A percentile compares a stretch with the other conserved stretches of the same genome.
phyloP scores from a whole-genome alignment of 2,329 filamentous ascomycete genomes.

The Thielaviopsis populi region DNA sequence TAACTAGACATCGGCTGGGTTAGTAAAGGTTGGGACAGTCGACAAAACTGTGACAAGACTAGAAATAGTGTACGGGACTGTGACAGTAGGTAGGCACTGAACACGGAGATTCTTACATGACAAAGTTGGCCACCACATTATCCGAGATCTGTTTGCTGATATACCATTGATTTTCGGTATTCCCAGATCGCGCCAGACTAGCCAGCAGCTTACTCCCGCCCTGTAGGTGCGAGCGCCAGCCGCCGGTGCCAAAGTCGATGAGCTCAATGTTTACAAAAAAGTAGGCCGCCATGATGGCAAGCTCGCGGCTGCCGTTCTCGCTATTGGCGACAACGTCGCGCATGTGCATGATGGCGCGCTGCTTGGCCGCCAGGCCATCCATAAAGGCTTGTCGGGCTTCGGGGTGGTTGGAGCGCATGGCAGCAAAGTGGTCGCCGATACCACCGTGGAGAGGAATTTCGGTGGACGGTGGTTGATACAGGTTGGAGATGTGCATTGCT shows the following conservation, averaged over 20 bases:
- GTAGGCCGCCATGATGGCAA: conserved; percentile 33
- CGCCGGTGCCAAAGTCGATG: conserved; percentile 32
- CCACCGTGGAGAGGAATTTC: conserved; percentile 24
- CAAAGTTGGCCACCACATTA: conserved; percentile 34
- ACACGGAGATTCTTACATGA: conserved; percentile 26
- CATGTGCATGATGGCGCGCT: conserved; percentile 32
- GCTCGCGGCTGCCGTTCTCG: conserved; percentile 30
- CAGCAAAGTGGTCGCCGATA: conserved; percentile 26
- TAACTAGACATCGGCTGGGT: conserved; percentile 23
- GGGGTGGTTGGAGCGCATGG: conserved; percentile 27
- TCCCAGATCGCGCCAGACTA: conserved; percentile 23
- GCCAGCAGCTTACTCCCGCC: conserved; percentile 31
- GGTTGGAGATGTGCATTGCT: conserved; percentile 35
- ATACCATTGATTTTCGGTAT: conserved; percentile 19
- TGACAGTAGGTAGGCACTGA: background rate
- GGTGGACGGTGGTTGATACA: conserved; percentile 25
- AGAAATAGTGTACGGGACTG: background rate
- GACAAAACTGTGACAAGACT: background rate
- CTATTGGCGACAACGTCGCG: conserved; percentile 27
- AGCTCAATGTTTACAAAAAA: conserved; percentile 38
- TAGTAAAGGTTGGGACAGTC: background rate
- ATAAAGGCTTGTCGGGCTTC: conserved; percentile 29
- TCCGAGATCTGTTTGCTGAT: conserved; percentile 25
- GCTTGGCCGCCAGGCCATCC: conserved; percentile 33
- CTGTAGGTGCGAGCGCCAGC: conserved; percentile 33